Base-by-base conservation (phyloP, 805 yeast species). In the Candida odintsovae region DNA sequence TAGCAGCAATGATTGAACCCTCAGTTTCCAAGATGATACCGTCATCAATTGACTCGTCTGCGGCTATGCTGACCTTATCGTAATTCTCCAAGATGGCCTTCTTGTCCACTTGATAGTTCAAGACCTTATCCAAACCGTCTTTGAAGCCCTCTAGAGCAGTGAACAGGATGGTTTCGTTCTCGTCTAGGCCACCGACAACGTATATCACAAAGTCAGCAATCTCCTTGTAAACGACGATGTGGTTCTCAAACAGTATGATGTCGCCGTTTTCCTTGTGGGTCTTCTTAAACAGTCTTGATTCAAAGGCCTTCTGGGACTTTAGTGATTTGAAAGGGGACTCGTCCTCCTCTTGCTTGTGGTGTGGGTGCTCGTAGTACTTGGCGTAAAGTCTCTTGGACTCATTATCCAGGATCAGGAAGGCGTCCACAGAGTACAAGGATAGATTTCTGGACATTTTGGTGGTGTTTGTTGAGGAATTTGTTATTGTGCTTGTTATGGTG, bases 11-110 rank as follows among this genome's bases (percentile, higher is more conserved):
- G 38, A 87, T 81, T 31, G 84, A 79, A 6, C 95, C 82, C 59
- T 94, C 97, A 23, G 90, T 84, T 65, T 94, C 97, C 55, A 94
- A 75, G 47, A 94, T 81, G 52, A 94, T 80, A 37, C 98, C 99
- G 62, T 90, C 95, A 63, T 94, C 99, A 42, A 94, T 73, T 10
- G 95, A 77, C 68, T 94, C 98, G 65, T 94, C 99, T 39, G 90
- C 77, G 4, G 95, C 87, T 64, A 94, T 75, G 39, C 88, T 73
- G 35, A 90, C 84, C 73, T 87, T 74, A 66, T 94, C 99, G 63
- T 84, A 94, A 63, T 83, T 79, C 53, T 87, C 96, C 57, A 82
- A 77, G 40, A 92, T 70, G 3, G 90, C 77, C 54, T 82, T 75
- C 64, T 82, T 87, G 66, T 94, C 98, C 51, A 90, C 71, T 51